phyloP scores from a whole-genome alignment of 192 early-diverging fungal species.

The Pilaira anomala region DNA sequence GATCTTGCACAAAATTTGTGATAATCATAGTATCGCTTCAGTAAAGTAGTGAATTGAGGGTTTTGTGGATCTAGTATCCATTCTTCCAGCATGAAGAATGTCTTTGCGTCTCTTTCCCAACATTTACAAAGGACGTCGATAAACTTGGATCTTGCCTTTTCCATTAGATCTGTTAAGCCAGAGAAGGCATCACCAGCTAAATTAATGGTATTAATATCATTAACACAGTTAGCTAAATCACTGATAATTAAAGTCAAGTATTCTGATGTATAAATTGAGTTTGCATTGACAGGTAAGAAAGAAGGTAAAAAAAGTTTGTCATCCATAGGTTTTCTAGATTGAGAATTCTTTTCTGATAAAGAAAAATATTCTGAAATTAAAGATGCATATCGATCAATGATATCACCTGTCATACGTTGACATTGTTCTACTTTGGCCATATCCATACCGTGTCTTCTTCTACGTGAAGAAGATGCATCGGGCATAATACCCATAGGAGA shows the following conservation, averaged over 20 bases:
- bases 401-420: conserved; percentile 60
- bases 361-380: conserved; percentile 54
- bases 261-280: conserved; percentile 61
- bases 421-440: conserved; percentile 62
- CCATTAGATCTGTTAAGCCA: conserved; percentile 66
- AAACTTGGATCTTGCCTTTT: conserved; percentile 68
- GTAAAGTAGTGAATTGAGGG: conserved; percentile 57
- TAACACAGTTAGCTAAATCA: conserved; percentile 72
- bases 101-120: conserved; percentile 72
- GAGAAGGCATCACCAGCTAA: conserved; percentile 70
- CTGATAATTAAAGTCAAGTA: conserved; percentile 75
- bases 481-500: neutral
- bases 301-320: conserved; percentile 1
- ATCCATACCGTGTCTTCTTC: conserved; percentile 48
- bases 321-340: neutral
- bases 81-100: conserved; percentile 70
- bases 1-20: conserved; percentile 63
- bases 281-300: conserved; percentile 51
- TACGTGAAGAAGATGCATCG: conserved; percentile 20
- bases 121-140: conserved; percentile 72
- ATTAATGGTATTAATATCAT: conserved; percentile 72
- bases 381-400: conserved; percentile 58
- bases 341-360: conserved; percentile 7
- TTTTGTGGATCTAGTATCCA: conserved; percentile 64
- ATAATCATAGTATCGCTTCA: conserved; percentile 67